Evolutionary conservation across 2,329 filamentous ascomycete species (phyloP).

Genomic region (Stagonosporopsis tanaceti): DNA sequence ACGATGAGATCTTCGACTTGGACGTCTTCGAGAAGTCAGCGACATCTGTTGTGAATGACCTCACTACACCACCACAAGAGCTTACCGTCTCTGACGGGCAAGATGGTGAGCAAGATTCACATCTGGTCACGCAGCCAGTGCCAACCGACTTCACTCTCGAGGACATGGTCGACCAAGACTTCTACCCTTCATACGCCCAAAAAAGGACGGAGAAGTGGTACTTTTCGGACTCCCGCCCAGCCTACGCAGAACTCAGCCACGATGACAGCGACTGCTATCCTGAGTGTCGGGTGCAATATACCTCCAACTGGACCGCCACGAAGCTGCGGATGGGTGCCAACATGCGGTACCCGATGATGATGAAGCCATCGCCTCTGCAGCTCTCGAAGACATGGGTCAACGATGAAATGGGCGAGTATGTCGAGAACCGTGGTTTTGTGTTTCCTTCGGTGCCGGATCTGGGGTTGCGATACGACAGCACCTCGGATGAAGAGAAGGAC

Average conservation of each 20-base stretch:
- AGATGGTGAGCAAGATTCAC: too few relatives aligned
- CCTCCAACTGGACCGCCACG: slow-evolving; percentile 1
- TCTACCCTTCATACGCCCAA: not conserved
- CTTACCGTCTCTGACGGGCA: too few relatives aligned
- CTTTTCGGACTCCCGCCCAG: slow-evolving; percentile 10
- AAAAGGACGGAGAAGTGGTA: not conserved
- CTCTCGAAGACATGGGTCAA: not conserved
- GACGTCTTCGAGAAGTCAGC: slow-evolving; percentile 20
- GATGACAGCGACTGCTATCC: not conserved
- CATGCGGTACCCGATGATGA: not conserved
- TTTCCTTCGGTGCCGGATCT: not conserved
- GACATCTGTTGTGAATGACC: slow-evolving; percentile 10
- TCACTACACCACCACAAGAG: too few relatives aligned
- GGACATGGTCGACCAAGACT: not conserved
- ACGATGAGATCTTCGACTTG: slow-evolving; percentile 28
- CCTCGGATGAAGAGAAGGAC: not conserved
- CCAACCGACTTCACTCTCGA: too few relatives aligned
- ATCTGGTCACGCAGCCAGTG: too few relatives aligned
- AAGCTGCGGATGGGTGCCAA: not conserved
- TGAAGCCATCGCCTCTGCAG: slow-evolving; percentile 1
- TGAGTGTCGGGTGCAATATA: slow-evolving; percentile 11
- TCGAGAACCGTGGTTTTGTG: not conserved
- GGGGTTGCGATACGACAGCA: not conserved
- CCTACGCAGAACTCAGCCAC: slow-evolving; percentile 24
- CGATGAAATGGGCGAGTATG: not conserved